Base-by-base conservation (phyloP, 345 rosid genomes). In the Rubroshorea leprosula region DNA sequence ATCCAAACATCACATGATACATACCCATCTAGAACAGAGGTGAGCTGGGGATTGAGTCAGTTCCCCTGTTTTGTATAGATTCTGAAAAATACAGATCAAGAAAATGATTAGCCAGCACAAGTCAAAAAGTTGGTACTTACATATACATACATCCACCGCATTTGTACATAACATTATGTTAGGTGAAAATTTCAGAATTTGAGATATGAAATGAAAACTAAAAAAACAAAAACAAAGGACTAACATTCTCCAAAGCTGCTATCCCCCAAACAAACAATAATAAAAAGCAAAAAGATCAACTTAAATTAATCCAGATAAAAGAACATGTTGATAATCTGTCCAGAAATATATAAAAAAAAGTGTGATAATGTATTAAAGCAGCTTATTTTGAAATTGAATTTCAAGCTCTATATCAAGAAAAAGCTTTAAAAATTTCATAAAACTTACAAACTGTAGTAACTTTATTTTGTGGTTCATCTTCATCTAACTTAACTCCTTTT, bases 181-280 rank as follows among this genome's bases (percentile, higher is more conserved):
- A n/a, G n/a, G n/a, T n/a, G n/a, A n/a, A n/a, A n/a, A n/a, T n/a
- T n/a, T n/a, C n/a, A n/a, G n/a, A n/a, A n/a, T n/a, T 65, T 74
- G 61, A 60, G 73, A 59, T 66, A 69, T 55, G 73, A 64, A n/a
- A n/a, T n/a, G n/a, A n/a, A n/a, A n/a, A n/a, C n/a, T 38, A 72
- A n/a, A 76, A 72, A 80, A 67, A 61, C 89, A 85, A 78, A 76
- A 63, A 64, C 70, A 64, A 65, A 64, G 48, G 44, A 23, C 11
- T 31, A 51, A 51, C 15, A 22, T 23, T 49, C 19, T 25, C 25
- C 19, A 18, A n/a, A n/a, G n/a, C n/a, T n/a, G n/a, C n/a, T n/a
- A n/a, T n/a, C n/a, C n/a, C n/a, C n/a, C n/a, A n/a, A n/a, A n/a
- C n/a, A n/a, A n/a, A n/a, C n/a, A n/a, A n/a, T n/a, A n/a, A n/a